A percentile compares a stretch with the other conserved stretches of the same genome.
Evolutionary conservation across 2,329 filamentous ascomycete genomes (phyloP).

Genomic region (Elsinoe arachidis): DNA sequence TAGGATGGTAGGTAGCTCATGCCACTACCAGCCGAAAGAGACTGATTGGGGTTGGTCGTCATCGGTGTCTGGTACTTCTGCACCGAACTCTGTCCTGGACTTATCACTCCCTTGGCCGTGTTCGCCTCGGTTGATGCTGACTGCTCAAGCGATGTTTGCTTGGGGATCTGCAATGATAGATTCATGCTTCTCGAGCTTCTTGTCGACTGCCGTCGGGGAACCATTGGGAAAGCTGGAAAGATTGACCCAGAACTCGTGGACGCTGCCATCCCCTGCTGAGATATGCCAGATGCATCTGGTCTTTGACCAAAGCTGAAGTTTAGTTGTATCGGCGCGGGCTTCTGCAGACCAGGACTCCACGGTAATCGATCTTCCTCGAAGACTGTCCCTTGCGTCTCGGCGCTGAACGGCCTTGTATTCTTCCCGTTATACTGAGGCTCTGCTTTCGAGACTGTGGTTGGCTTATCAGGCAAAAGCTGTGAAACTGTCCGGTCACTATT

Average conservation of each 20-base stretch:
- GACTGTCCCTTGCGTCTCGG: conserved; percentile 23
- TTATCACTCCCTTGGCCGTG: neutral
- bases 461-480: conserved; percentile 27
- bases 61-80: neutral
- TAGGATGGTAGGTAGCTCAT: conserved; percentile 24
- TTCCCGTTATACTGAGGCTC: conserved; percentile 6
- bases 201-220: neutral
- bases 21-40: conserved; percentile 16
- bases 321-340: conserved; percentile 14
- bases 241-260: too few relatives aligned
- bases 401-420: conserved; percentile 17
- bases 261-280: too few relatives aligned
- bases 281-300: neutral
- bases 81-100: neutral
- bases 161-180: conserved; percentile 11
- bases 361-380: conserved; percentile 26
- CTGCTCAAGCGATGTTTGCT: conserved; percentile 6
- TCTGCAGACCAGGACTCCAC: conserved; percentile 8
- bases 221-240: neutral
- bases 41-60: conserved; percentile 11
- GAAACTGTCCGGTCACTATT: conserved; percentile 23
- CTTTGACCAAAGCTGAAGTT: conserved; percentile 1
- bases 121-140: neutral
- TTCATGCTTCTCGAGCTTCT: neutral
- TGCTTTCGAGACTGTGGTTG: conserved; percentile 15